Evolutionary conservation across 2,329 filamentous ascomycete species (phyloP).

Genomic region (Zasmidium angulare): DNA sequence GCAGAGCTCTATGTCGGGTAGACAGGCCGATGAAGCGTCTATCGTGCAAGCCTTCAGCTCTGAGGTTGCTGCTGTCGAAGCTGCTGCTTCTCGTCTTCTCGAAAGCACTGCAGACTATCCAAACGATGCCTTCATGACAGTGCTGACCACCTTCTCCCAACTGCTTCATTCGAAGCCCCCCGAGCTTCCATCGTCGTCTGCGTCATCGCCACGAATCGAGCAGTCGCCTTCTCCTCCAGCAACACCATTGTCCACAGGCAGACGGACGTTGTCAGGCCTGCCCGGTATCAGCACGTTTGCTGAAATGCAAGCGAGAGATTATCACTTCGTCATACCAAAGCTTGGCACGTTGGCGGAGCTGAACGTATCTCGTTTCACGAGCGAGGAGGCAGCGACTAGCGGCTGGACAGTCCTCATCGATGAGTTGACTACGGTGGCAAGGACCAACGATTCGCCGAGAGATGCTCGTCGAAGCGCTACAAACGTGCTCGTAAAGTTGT

Average conservation of each 20-base stretch:
- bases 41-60: slow-evolving; percentile 54
- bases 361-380: slow-evolving; percentile 62
- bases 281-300: slow-evolving; percentile 43
- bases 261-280: slow-evolving; percentile 43
- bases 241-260: slow-evolving; percentile 29
- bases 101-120: slow-evolving; percentile 93
- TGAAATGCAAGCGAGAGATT: slow-evolving; percentile 43
- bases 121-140: slow-evolving; percentile 73
- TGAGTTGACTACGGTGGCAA: slow-evolving; percentile 52
- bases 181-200: slow-evolving; percentile 7
- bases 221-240: slow-evolving; percentile 13
- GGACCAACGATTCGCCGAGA: slow-evolving; percentile 38
- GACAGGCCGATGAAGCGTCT: slow-evolving; percentile 26
- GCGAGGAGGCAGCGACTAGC: slow-evolving; percentile 63
- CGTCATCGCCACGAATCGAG: slow-evolving; percentile 9
- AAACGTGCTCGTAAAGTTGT: slow-evolving; percentile 50
- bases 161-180: slow-evolving; percentile 53
- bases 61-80: slow-evolving; percentile 86
- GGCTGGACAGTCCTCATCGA: slow-evolving; percentile 72
- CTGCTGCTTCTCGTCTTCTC: slow-evolving; percentile 79
- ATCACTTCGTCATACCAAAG: slow-evolving; percentile 50
- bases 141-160: slow-evolving; percentile 72
- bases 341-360: slow-evolving; percentile 47
- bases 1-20: slow-evolving; percentile 19
- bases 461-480: slow-evolving; percentile 51